These are phyloP conservation scores for Chrysoporthe austroafricana DNA, from an alignment of 2,329 filamentous ascomycete species.

Conservation along the genomic window DNA sequence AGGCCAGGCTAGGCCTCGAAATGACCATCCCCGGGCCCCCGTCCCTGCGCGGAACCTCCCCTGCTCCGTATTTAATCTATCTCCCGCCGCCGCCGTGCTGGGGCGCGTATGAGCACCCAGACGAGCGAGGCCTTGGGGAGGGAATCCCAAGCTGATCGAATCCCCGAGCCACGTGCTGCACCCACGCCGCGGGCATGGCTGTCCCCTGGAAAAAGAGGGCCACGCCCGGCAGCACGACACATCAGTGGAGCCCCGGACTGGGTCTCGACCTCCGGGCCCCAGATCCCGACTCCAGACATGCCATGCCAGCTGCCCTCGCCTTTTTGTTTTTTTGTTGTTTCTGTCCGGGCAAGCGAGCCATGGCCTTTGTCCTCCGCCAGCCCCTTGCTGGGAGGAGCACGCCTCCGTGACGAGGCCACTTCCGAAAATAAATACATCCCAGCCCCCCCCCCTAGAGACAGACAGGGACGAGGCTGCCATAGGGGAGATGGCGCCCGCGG, in stretches of 20 bases:
- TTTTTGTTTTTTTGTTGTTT: not conserved
- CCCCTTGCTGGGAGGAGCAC: not conserved
- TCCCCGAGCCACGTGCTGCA: slow-evolving; percentile 7
- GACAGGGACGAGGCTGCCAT: not conserved
- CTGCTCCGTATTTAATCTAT: not conserved
- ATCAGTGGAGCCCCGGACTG: slow-evolving; percentile 6
- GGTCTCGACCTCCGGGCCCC: slow-evolving; percentile 1
- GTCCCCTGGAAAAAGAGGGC: not conserved
- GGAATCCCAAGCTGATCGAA: not conserved
- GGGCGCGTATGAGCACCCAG: not conserved
- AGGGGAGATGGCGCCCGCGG: not conserved
- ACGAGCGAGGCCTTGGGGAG: not conserved
- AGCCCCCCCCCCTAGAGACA: not conserved
- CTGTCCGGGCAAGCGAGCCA: not conserved
- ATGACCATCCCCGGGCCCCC: not conserved
- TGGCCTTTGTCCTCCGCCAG: not conserved
- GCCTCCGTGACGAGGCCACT: not conserved
- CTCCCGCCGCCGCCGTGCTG: not conserved
- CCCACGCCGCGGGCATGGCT: slow-evolving; percentile 17
- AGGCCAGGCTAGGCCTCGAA: too few relatives aligned
- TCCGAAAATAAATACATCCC: not conserved
- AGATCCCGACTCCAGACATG: not conserved
- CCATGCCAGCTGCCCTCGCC: not conserved
- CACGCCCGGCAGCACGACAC: not conserved
- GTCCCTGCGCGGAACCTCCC: not conserved